Evolutionary conservation across 306 rosid genomes (phyloP), one percentile per base, ranked within the genome.

Genomic region (Prunus dulcis): DNA sequence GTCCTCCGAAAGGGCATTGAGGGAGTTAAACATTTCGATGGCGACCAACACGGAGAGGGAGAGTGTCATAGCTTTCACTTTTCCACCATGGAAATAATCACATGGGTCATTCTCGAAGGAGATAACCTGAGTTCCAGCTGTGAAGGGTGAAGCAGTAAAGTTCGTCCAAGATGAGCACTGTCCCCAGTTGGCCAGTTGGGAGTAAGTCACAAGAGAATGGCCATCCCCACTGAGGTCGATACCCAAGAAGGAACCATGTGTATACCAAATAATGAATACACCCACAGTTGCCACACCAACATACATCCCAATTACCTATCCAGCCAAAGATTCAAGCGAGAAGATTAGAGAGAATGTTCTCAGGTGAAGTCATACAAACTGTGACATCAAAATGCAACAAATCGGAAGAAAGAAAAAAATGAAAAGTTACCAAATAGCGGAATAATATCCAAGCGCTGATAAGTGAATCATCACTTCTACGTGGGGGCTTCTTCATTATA

Each of bases 201-300:
- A 82, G 79, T 88, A 90, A 56, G 90, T 81, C 66, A 92, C 96
- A 3, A 90, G 89, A 30, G 87, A 73, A 82, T 92, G 97, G 53
- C 96, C 96, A 76, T 92, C 97, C 43, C 81, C 82, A 17, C 86
- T 73, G 30, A 92, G 85, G 78, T 90, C 86, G 19, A 92, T 92
- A 41, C 97, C 97, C 65, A 92, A n/a, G 82, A 92, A 90, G 74
- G 97, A 90, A 76, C 84, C 73, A 3, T 84, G 84, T 12, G 96
- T 90, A 74, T 85, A 92, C 96, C 96, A 92, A 55, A 92, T 87
- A 64, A 92, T 82, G 83, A 92, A 92, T 38, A 92, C 34, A 5
- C 97, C 97, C 28, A 92, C 97, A 17, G 97, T 92, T 71, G 96
- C 97, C 38, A 89, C 22, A 27, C 97, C 97, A 67, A 92, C 97